Percentiles rank a stretch among this genome's conserved stretches.
phyloP scores from a whole-genome alignment of 73 alveolate genomes.

The Paramecium bursaria region DNA sequence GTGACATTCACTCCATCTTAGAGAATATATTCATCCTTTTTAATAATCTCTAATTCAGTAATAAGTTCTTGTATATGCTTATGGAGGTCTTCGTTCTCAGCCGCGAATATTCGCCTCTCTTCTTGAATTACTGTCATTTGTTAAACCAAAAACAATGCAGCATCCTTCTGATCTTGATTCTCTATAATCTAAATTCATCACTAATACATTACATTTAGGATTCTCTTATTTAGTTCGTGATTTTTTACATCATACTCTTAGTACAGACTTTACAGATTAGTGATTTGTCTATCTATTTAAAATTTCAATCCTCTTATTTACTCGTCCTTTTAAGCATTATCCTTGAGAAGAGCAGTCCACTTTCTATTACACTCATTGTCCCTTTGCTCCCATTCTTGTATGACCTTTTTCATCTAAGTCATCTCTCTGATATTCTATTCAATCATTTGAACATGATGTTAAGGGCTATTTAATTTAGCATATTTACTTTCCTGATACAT shows the following conservation, averaged over 20 bases:
- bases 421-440: conserved; percentile 55
- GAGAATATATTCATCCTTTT: conserved; percentile 19
- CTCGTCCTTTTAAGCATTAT: conserved; percentile 44
- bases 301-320: conserved; percentile 50
- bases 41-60: conserved; percentile 9
- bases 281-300: conserved; percentile 30
- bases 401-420: neutral
- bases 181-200: conserved; percentile 11
- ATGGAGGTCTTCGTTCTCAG: conserved; percentile 8
- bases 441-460: conserved; percentile 26
- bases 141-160: conserved; percentile 44
- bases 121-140: conserved; percentile 20
- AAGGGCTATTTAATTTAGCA: neutral
- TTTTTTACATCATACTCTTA: conserved; percentile 36
- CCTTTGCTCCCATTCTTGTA: conserved; percentile 42
- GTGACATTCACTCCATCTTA: conserved; percentile 54
- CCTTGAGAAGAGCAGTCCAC: conserved; percentile 21
- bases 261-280: conserved; percentile 18
- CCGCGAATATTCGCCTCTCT: conserved; percentile 29
- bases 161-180: conserved; percentile 9
- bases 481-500: conserved; percentile 26
- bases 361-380: conserved; percentile 35
- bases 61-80: conserved; percentile 20
- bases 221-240: conserved; percentile 44
- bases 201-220: conserved; percentile 1